Evolutionary conservation across 768 basidiomycete genomes (phyloP), one percentile per base, ranked within the genome.

Genomic region (Rhodotorula taiwanensis): DNA sequence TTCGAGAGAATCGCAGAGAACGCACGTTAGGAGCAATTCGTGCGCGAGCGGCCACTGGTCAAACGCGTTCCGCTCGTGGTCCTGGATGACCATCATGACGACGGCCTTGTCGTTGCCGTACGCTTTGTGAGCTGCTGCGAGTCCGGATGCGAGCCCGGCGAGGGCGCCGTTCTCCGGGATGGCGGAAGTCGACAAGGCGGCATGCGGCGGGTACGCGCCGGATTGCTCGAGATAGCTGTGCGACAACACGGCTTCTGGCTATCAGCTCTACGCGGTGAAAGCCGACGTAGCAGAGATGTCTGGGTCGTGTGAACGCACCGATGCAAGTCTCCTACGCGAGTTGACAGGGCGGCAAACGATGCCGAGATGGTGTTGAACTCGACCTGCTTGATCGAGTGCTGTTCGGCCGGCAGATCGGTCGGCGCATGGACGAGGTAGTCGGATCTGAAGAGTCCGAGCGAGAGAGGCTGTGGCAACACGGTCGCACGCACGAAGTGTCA

Each of bases 301-400:
- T n/a, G n/a, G n/a, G n/a, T n/a, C n/a, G n/a, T n/a, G n/a, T n/a
- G n/a, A n/a, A 28, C 51, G 34, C 23, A 52, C 51, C 84, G 80
- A 76, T 98, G 94, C 73, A 97, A 75, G 28, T 83, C 82, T 6
- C 86, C 80, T 15, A 80, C 78, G 23, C 42, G 79, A 80, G 87
- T 79, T 0, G 88, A 88, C 20, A 97, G 79, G 2, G 84, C 73
- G 0, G 91, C 94, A 74, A 97, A 94, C 1, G 91, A 92, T 1
- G 86, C 83, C 4, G 92, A 89, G 66, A 97, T 93, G 14, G 94
- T 95, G 74, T 99, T 99, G 78, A 97, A 95, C 75, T 99, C 94
- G 45, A 98, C 94, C 76, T 99, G 94, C 74, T 92, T 94, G 66
- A 99, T 76, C n/a, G 70, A 57, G 34, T 72, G 72, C 7, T 69